A percentile compares a stretch with the other conserved stretches of the same genome.
These are phyloP conservation scores for Rosa multiflora DNA, from an alignment of 306 rosid genomes.

Conservation along the genomic window DNA sequence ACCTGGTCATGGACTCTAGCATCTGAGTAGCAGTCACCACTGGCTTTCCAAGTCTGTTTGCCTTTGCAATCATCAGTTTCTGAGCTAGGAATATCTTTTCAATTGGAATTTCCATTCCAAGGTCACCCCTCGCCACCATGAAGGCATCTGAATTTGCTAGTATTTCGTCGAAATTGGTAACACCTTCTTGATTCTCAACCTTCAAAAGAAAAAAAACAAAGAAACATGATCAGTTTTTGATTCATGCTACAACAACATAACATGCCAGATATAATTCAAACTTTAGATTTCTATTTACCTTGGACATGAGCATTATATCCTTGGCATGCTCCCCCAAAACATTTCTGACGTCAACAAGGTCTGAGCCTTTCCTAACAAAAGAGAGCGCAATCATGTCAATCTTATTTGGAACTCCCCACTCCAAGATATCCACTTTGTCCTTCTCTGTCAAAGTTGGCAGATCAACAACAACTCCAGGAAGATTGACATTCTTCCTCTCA, in stretches of 20 bases:
- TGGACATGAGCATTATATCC: constrained; percentile 87
- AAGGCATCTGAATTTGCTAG: constrained; percentile 45
- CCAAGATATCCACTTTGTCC: constrained; percentile 80
- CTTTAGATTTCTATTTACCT: constrained; percentile 40
- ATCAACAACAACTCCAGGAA: constrained; percentile 89
- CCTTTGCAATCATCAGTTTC: constrained; percentile 41
- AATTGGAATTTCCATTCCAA: constrained; percentile 48
- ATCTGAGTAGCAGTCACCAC: constrained; percentile 46
- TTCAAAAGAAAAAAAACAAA: background rate
- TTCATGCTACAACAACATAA: background rate
- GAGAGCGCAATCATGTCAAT: constrained; percentile 95
- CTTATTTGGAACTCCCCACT: constrained; percentile 85
- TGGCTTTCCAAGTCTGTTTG: constrained; percentile 43
- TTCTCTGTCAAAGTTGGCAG: constrained; percentile 93
- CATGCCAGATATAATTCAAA: background rate
- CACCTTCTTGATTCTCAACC: constrained; percentile 49
- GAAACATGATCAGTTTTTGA: background rate
- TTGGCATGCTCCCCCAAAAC: constrained; percentile 75
- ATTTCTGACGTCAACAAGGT: constrained; percentile 72
- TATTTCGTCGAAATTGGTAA: constrained; percentile 42
- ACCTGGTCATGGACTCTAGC: constrained; percentile 44
- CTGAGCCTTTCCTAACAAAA: constrained; percentile 90
- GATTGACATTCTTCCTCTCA: constrained; percentile 93
- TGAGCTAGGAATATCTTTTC: constrained; percentile 50
- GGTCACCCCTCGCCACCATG: constrained; percentile 50